Percentiles rank a stretch among this genome's conserved stretches.
Conservation (phyloP, 495 filamentous ascomycete species). For the Hypoxylon fuscum region DNA sequence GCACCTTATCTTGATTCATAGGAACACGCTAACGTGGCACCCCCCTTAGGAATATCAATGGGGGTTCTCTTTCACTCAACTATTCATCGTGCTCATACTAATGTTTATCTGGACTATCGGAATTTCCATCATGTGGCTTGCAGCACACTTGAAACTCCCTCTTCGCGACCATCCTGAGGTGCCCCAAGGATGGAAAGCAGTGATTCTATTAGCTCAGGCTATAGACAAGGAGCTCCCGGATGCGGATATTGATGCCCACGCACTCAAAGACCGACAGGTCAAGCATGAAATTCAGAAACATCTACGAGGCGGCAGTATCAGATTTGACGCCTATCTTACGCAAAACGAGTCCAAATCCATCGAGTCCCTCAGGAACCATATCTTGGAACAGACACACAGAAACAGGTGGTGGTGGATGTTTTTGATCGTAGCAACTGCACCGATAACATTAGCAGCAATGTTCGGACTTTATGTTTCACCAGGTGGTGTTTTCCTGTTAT, state of each 20-base stretch:
- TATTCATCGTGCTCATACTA: slow-evolving; percentile 7
- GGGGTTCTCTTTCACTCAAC: slow-evolving; percentile 27
- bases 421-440: background rate
- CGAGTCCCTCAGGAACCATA: no score
- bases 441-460: background rate
- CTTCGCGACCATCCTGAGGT: slow-evolving; percentile 18
- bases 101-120: slow-evolving; percentile 31
- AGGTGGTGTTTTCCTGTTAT: background rate
- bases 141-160: slow-evolving; percentile 7
- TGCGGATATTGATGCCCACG: slow-evolving; percentile 4
- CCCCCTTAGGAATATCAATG: slow-evolving; percentile 15
- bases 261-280: slow-evolving; percentile 11
- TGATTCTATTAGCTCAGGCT: slow-evolving; percentile 18
- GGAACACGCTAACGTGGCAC: background rate
- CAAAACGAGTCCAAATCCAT: background rate
- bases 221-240: slow-evolving; percentile 11
- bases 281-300: slow-evolving; percentile 10
- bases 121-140: slow-evolving; percentile 18
- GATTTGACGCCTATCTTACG: slow-evolving; percentile 1
- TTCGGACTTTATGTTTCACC: background rate
- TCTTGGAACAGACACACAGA: background rate
- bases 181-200: slow-evolving; percentile 16
- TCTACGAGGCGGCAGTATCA: slow-evolving; percentile 14
- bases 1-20: background rate
- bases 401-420: background rate